Base-by-base conservation (phyloP, 495 filamentous ascomycete genomes). In the Ascodesmis nigricans region DNA sequence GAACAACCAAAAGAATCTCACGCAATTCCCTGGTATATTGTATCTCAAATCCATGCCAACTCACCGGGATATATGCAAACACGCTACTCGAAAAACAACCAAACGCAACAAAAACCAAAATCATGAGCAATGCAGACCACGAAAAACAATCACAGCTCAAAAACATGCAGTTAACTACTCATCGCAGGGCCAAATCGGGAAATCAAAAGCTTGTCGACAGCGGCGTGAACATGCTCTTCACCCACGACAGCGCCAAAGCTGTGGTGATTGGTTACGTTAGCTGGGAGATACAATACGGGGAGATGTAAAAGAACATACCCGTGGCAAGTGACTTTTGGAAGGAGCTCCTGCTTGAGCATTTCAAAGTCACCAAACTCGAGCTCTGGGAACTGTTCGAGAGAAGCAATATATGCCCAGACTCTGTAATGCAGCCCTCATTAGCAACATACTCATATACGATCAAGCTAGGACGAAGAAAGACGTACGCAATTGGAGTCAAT, bases 191-290 rank as follows among this genome's bases (percentile, higher is more conserved):
- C 14, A 3, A 31, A 16, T 9, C 15, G 9, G 15, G 28, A 30
- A 8, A 5, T 30, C 18, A 34, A 34, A 21, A 50, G 20, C 28
- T 64, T 73, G 44, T 73, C 72, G 33, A 95, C 50, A 19, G 81
- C 82, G 57, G 93, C 87, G 22, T 68, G 60, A 18, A 97, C 71
- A 49, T 93, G 84, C 46, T 87, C 91, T 48, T 93, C 80, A 47
- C 93, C 84, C 47, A 82, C 60, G 14, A 81, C 78, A 14, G 78
- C 76, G 13, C 78, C 78, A 43, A 84, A 83, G 6, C 76, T 82
- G 46, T 6, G 33, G 15, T 14, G n/a, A n/a, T n/a, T n/a, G n/a
- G n/a, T n/a, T 14, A 10, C 4, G 23, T 21, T 3, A 25, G 31
- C 2, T 4, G 16, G 19, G 9, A 16, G 29, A 31, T 17, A 31